Conservation (phyloP, 768 basidiomycete species). For the Neoboletus subvelutipes region DNA sequence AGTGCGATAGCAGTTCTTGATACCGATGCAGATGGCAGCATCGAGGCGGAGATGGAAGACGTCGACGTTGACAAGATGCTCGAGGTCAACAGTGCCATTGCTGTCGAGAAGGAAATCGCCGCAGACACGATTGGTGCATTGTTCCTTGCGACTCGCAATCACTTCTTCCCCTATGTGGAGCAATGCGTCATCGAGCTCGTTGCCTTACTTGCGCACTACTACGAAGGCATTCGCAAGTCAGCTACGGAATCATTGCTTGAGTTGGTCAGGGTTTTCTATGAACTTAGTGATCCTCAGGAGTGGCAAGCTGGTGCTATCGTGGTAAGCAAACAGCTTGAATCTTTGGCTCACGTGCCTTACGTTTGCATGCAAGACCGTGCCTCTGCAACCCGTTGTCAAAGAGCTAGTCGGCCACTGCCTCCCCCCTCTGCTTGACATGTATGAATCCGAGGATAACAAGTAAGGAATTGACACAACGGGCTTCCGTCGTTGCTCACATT, state of each 20-base stretch:
- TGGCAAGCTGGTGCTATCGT: conserved; percentile 75
- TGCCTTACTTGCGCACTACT: conserved; percentile 83
- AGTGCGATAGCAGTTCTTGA: conserved; percentile 66
- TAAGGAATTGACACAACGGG: conserved; percentile 43
- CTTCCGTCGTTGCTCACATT: conserved; percentile 15
- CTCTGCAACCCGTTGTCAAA: conserved; percentile 67
- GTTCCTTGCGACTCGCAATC: conserved; percentile 74
- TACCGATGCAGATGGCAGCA: conserved; percentile 51
- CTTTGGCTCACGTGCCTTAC: conserved; percentile 6
- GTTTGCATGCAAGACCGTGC: conserved; percentile 35
- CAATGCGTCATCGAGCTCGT: conserved; percentile 75
- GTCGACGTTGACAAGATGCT: conserved; percentile 83
- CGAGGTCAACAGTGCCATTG: conserved; percentile 93
- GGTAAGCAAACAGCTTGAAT: conserved; percentile 41
- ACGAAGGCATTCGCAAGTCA: conserved; percentile 96
- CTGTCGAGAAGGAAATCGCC: conserved; percentile 99
- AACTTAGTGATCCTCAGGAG: conserved; percentile 75
- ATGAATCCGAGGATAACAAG: conserved; percentile 96
- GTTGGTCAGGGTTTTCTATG: conserved; percentile 89
- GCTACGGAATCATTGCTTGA: conserved; percentile 86
- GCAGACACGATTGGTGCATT: conserved; percentile 93
- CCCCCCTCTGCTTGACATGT: conserved; percentile 79
- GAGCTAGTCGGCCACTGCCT: conserved; percentile 78
- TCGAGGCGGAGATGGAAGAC: conserved; percentile 70
- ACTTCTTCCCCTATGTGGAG: conserved; percentile 93